A percentile compares a stretch with the other conserved stretches of the same genome.
phyloP scores from a whole-genome alignment of 352 stramenopile species.

The Globisporangium orthogonon region DNA sequence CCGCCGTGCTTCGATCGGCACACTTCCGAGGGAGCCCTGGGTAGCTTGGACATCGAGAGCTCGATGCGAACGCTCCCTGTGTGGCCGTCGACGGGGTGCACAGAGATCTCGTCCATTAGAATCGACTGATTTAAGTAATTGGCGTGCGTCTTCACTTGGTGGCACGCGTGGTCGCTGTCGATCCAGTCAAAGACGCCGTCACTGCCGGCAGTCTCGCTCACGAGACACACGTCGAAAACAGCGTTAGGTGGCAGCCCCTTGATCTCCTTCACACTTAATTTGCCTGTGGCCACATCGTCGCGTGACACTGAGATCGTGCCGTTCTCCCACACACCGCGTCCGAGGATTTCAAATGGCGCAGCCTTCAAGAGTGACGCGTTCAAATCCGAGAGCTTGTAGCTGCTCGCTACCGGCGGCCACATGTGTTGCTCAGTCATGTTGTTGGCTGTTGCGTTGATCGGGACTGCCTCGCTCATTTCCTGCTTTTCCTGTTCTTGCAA shows the following conservation, averaged over 20 bases:
- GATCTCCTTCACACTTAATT: conserved; percentile 49
- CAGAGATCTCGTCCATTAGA: conserved; percentile 41
- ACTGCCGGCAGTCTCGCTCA: conserved; percentile 61
- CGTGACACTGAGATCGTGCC: conserved; percentile 63
- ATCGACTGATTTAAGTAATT: conserved; percentile 78
- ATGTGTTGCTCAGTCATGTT: conserved; percentile 9
- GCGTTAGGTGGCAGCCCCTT: conserved; percentile 55
- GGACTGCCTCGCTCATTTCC: not conserved
- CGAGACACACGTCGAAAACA: conserved; percentile 69
- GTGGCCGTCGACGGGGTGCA: conserved; percentile 29
- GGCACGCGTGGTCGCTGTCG: conserved; percentile 25
- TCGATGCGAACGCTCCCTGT: conserved; percentile 42
- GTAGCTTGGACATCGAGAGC: conserved; percentile 49
- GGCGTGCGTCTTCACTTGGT: conserved; percentile 51
- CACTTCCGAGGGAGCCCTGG: conserved; percentile 14
- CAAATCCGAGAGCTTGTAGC: conserved; percentile 33
- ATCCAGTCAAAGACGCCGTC: conserved; percentile 57
- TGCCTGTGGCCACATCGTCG: conserved; percentile 51
- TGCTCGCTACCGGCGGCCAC: conserved; percentile 46
- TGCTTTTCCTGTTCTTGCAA: conserved; percentile 9
- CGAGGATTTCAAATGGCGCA: conserved; percentile 45
- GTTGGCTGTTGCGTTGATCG: conserved; percentile 8
- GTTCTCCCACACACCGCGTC: conserved; percentile 64
- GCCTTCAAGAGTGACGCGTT: conserved; percentile 45
- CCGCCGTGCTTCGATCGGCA: not conserved